Percentiles rank a stretch among this genome's conserved stretches.
These are phyloP conservation scores for Penicillium chermesinum DNA, from an alignment of 495 filamentous ascomycete genomes.

Conservation along the genomic window DNA sequence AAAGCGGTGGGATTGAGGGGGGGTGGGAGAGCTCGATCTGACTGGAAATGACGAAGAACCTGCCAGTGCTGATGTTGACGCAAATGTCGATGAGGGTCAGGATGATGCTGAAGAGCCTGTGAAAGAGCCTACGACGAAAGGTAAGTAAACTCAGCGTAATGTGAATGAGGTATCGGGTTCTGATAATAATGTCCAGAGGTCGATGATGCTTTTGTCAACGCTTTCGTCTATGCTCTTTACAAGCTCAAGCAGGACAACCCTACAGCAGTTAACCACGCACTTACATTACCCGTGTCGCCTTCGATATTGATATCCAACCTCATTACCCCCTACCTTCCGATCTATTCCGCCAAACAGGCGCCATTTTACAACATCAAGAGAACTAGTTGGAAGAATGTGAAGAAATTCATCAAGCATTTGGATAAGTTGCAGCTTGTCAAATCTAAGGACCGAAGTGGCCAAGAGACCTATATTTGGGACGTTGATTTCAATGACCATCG, in stretches of 20 bases:
- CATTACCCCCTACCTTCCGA: constrained; percentile 63
- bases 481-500: constrained; percentile 58
- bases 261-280: constrained; percentile 41
- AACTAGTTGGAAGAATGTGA: constrained; percentile 68
- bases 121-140: constrained; percentile 52
- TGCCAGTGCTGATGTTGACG: constrained; percentile 24
- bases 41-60: constrained; percentile 27
- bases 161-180: not conserved
- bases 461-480: constrained; percentile 62
- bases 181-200: constrained; percentile 49
- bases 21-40: constrained; percentile 39
- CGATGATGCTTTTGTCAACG: constrained; percentile 62
- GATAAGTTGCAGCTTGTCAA: constrained; percentile 61
- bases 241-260: constrained; percentile 50
- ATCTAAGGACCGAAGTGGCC: constrained; percentile 60
- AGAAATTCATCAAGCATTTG: constrained; percentile 67
- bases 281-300: constrained; percentile 59
- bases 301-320: constrained; percentile 62
- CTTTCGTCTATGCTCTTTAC: constrained; percentile 61
- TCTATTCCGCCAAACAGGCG: constrained; percentile 48
- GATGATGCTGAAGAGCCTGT: constrained; percentile 17
- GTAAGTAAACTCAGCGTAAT: constrained; percentile 21
- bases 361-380: constrained; percentile 66
- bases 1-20: constrained; percentile 34
- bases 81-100: constrained; percentile 25